A percentile compares a stretch with the other conserved stretches of the same genome.
phyloP scores from a whole-genome alignment of 305 asterid genomes.

The Plantago rigida region DNA sequence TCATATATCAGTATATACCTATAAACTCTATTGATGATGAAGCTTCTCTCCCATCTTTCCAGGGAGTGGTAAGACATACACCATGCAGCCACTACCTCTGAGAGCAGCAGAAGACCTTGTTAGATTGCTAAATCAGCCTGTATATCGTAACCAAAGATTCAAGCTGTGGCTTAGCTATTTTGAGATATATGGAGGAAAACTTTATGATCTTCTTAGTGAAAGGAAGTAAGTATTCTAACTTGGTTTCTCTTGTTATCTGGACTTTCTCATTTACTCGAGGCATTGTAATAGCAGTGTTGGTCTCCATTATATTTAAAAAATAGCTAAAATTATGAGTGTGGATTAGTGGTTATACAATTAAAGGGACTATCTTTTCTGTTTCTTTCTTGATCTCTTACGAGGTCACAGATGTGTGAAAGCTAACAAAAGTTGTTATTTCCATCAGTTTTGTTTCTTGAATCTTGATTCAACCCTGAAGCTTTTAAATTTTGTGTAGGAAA shows the following conservation, averaged over 20 bases:
- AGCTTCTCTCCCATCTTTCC: conserved; percentile 21
- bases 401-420: conserved; percentile 15
- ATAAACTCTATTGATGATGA: conserved; percentile 11
- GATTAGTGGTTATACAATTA: neutral
- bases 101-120: conserved; percentile 94
- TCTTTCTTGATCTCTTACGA: conserved; percentile 8
- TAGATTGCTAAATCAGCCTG: conserved; percentile 74
- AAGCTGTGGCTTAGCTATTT: conserved; percentile 97
- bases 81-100: conserved; percentile 97
- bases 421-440: neutral
- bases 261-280: conserved; percentile 13
- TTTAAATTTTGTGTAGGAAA: conserved; percentile 45
- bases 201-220: conserved; percentile 87
- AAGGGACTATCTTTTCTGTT: conserved; percentile 13
- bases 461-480: conserved; percentile 14
- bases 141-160: conserved; percentile 79
- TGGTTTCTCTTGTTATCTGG: conserved; percentile 17
- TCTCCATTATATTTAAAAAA: conserved; percentile 6
- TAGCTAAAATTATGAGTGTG: conserved; percentile 10
- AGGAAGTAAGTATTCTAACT: conserved; percentile 63
- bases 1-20: no score
- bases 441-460: neutral
- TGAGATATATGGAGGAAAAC: conserved; percentile 91
- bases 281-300: conserved; percentile 7
- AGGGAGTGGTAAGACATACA: conserved; percentile 99